Evolutionary conservation across 2,329 filamentous ascomycete genomes (phyloP).

Genomic region (Nothophoma quercina): DNA sequence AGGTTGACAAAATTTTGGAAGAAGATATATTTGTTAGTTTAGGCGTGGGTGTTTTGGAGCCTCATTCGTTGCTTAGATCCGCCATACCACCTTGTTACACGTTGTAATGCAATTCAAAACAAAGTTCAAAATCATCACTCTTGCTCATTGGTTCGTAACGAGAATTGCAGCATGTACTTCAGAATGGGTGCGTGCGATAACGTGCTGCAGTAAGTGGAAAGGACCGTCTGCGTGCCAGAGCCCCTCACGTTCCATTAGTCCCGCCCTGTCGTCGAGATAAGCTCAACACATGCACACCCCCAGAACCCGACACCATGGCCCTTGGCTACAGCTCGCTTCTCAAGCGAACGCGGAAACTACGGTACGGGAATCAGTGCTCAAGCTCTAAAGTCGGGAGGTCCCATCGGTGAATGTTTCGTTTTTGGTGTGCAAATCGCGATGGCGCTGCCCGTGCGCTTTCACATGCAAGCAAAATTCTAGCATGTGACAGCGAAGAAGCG

Average conservation of each 20-base stretch:
- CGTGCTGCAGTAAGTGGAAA: neutral
- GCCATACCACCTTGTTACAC: constrained; percentile 13
- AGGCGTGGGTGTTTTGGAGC: constrained; percentile 10
- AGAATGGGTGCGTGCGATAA: neutral
- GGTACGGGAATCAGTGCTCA: constrained; percentile 22
- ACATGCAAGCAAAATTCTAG: constrained; percentile 16
- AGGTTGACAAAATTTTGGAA: neutral
- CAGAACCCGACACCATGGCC: constrained; percentile 17
- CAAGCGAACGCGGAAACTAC: constrained; percentile 22
- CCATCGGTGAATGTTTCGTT: constrained; percentile 15
- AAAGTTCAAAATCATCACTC: neutral
- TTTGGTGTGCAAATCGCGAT: constrained; percentile 16
- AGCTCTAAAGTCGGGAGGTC: constrained; percentile 17
- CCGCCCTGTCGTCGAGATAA: constrained; percentile 17
- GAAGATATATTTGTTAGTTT: constrained; percentile 7
- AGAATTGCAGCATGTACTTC: neutral
- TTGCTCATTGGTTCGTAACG: neutral
- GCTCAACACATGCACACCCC: constrained; percentile 22
- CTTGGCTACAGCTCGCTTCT: constrained; percentile 21
- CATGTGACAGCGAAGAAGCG: constrained; percentile 17
- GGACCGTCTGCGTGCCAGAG: constrained; percentile 5
- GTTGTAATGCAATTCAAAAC: constrained; percentile 16
- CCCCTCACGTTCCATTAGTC: constrained; percentile 9
- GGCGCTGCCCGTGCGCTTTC: constrained; percentile 19
- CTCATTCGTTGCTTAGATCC: constrained; percentile 5